Conservation (phyloP, 495 filamentous ascomycete species). For the Talaromyces adpressus region DNA sequence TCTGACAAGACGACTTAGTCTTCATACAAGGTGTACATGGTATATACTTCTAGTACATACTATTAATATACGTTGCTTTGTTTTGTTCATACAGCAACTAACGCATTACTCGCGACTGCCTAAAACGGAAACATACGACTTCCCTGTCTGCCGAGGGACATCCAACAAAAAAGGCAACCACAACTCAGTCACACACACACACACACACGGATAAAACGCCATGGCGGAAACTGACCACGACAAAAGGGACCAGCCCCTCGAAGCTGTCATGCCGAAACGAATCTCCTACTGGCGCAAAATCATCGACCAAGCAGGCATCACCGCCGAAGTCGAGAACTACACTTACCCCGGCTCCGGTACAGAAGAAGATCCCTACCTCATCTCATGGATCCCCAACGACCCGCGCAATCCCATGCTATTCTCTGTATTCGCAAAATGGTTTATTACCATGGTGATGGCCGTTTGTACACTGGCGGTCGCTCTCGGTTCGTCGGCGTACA, state of each 20-base stretch:
- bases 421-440: conserved; percentile 56
- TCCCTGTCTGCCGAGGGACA: neutral
- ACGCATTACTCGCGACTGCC: neutral
- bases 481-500: conserved; percentile 70
- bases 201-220: neutral
- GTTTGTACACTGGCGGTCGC: conserved; percentile 66
- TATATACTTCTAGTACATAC: neutral
- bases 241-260: conserved; percentile 6
- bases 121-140: neutral
- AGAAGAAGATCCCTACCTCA: conserved; percentile 62
- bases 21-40: neutral
- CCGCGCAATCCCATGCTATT: conserved; percentile 68
- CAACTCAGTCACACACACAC: neutral
- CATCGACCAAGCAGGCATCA: conserved; percentile 46
- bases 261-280: conserved; percentile 23
- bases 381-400: conserved; percentile 69
- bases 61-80: neutral
- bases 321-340: conserved; percentile 49
- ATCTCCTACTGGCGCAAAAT: conserved; percentile 41
- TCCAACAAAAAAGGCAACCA: neutral
- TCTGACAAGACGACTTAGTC: neutral
- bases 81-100: neutral
- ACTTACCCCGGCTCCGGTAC: conserved; percentile 65
- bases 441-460: conserved; percentile 56
- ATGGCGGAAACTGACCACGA: conserved; percentile 1